Conservation (phyloP, 1,284 basidiomycete species). For the Moesziomyces parantarcticus region DNA sequence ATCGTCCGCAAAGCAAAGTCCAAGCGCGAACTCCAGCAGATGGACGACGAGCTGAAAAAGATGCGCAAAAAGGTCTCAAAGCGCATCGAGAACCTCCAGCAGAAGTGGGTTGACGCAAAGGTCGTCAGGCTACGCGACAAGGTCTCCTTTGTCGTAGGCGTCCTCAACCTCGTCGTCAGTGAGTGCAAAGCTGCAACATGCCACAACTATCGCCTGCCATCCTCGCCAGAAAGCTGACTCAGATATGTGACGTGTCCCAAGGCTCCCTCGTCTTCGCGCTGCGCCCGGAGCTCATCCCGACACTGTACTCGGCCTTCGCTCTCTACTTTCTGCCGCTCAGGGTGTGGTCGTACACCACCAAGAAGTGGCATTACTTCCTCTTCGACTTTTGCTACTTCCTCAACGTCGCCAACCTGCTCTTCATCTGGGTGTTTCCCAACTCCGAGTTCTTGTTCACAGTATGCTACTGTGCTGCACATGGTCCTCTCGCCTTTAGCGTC, state of each 20-base stretch:
- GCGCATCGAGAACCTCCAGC: conserved; percentile 77
- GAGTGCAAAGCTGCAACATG: neutral
- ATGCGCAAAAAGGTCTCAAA: conserved; percentile 80
- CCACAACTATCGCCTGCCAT: neutral
- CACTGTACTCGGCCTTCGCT: conserved; percentile 80
- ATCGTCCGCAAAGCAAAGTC: conserved; percentile 76
- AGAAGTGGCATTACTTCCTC: conserved; percentile 77
- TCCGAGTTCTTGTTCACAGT: conserved; percentile 57
- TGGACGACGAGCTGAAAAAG: conserved; percentile 84
- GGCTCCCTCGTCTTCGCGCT: conserved; percentile 83
- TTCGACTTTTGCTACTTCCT: conserved; percentile 77
- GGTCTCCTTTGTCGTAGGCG: conserved; percentile 87
- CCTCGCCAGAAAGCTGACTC: neutral
- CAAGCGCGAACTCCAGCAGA: conserved; percentile 71
- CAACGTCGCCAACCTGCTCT: conserved; percentile 80
- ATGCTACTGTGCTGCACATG: conserved; percentile 61
- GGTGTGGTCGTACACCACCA: conserved; percentile 75
- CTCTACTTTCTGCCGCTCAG: conserved; percentile 83
- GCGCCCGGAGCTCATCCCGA: conserved; percentile 79
- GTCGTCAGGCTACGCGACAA: conserved; percentile 75
- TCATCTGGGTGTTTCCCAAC: conserved; percentile 57
- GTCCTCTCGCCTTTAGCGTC: conserved; percentile 88
- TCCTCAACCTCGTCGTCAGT: conserved; percentile 70
- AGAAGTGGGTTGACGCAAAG: conserved; percentile 87
- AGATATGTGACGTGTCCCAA: neutral